Conservation (phyloP, 176 grass and related monocot species). For the Avena atlantica region DNA sequence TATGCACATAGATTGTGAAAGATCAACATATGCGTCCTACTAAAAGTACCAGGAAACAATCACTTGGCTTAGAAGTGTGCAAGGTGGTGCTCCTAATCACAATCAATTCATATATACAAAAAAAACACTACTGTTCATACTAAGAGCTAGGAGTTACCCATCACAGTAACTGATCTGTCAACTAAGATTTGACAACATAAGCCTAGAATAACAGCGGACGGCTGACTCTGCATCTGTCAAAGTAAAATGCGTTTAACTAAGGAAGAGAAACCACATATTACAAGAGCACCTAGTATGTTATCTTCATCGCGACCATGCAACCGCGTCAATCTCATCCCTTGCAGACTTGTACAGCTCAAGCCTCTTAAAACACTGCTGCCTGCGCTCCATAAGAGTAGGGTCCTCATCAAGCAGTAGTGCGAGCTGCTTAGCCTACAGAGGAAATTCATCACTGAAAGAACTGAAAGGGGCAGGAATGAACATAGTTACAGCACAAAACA, state of each 20-base stretch:
- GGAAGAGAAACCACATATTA: constrained; percentile 1
- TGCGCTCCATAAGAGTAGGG: constrained; percentile 83
- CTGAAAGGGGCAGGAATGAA: neutral
- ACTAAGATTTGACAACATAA: neutral
- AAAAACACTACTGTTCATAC: neutral
- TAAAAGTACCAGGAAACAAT: neutral
- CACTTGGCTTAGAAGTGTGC: neutral
- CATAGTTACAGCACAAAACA: neutral
- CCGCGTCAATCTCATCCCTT: constrained; percentile 84
- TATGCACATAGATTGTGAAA: constrained; percentile 14
- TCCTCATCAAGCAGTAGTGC: constrained; percentile 85
- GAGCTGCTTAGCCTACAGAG: constrained; percentile 72
- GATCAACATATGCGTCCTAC: neutral
- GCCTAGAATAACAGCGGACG: constrained; percentile 13
- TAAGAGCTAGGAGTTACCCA: constrained; percentile 19
- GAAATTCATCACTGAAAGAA: constrained; percentile 8
- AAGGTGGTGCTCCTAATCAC: neutral
- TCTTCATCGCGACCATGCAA: constrained; percentile 66
- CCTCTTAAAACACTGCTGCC: constrained; percentile 76
- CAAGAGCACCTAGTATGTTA: neutral
- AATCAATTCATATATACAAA: constrained; percentile 2
- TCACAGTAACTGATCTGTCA: constrained; percentile 26
- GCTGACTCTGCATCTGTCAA: constrained; percentile 27
- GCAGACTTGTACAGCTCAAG: constrained; percentile 94
- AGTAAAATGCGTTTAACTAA: constrained; percentile 29